phyloP scores from a whole-genome alignment of 2,329 filamentous ascomycete species.

The Dendryphion nanum region DNA sequence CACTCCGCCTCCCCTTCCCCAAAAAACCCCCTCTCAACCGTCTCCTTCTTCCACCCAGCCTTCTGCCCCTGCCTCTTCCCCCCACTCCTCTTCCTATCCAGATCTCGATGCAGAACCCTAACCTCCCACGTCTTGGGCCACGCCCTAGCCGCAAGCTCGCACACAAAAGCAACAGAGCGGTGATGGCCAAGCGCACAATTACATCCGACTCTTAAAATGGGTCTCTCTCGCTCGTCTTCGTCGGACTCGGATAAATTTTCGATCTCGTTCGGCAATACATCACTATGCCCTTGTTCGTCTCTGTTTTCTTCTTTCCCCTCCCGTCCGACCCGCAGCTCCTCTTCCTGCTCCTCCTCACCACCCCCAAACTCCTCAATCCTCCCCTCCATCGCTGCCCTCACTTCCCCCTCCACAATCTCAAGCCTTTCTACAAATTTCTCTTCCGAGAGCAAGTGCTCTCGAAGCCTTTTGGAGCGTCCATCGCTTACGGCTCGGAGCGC shows the following conservation, averaged over 20 bases:
- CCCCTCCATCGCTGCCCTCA: constrained; percentile 5
- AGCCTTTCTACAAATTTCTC: constrained; percentile 8
- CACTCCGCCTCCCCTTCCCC: too few relatives aligned
- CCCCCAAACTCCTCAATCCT: constrained; percentile 4
- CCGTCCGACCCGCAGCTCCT: background rate
- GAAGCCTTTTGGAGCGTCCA: constrained; percentile 14
- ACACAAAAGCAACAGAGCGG: constrained; percentile 23
- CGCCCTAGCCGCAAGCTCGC: constrained; percentile 12
- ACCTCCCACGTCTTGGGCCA: constrained; percentile 17
- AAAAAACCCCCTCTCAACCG: too few relatives aligned
- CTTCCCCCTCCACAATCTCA: constrained; percentile 10
- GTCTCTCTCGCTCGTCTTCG: constrained; percentile 1
- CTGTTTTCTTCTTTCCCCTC: background rate
- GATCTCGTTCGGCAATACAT: background rate
- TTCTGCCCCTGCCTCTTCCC: constrained; percentile 8
- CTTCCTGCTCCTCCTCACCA: background rate
- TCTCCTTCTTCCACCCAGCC: constrained; percentile 2
- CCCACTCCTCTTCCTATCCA: constrained; percentile 12
- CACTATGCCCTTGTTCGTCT: constrained; percentile 1
- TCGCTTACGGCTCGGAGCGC: constrained; percentile 10
- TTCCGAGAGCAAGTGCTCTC: constrained; percentile 14
- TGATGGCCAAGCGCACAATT: constrained; percentile 25
- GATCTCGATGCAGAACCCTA: constrained; percentile 16
- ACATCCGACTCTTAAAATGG: constrained; percentile 14
- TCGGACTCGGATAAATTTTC: background rate